Evolutionary conservation across 2,329 filamentous ascomycete genomes (phyloP).

Genomic region (Neopestalotiopsis sp.): DNA sequence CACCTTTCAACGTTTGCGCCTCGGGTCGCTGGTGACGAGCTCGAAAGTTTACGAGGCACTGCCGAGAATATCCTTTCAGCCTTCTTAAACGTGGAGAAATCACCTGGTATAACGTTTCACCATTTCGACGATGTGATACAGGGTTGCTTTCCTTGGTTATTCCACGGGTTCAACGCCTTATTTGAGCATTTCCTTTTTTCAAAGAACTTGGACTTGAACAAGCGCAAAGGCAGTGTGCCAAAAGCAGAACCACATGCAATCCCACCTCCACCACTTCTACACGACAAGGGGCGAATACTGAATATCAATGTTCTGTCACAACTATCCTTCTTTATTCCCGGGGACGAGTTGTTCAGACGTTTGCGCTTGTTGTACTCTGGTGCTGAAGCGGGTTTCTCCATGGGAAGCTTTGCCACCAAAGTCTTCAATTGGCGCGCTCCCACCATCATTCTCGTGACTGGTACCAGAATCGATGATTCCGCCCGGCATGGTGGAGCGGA

Average conservation of each 20-base stretch:
- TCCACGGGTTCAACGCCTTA: slow-evolving; percentile 69
- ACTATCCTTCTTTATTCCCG: slow-evolving; percentile 75
- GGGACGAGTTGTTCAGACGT: slow-evolving; percentile 67
- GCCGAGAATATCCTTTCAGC: slow-evolving; percentile 70
- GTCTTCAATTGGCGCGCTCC: slow-evolving; percentile 81
- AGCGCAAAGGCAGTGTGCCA: slow-evolving; percentile 45
- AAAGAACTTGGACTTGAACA: slow-evolving; percentile 71
- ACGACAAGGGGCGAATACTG: slow-evolving; percentile 64
- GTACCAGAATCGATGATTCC: slow-evolving; percentile 60
- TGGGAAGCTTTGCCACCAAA: slow-evolving; percentile 77
- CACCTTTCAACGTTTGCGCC: slow-evolving; percentile 65
- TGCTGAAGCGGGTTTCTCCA: slow-evolving; percentile 74
- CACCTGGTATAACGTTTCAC: slow-evolving; percentile 65
- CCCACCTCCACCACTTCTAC: slow-evolving; percentile 49
- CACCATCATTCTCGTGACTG: slow-evolving; percentile 73
- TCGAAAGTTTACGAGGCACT: slow-evolving; percentile 63
- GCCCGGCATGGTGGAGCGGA: slow-evolving; percentile 56
- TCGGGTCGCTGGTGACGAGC: slow-evolving; percentile 59
- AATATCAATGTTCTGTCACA: slow-evolving; percentile 70
- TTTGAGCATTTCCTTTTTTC: slow-evolving; percentile 81
- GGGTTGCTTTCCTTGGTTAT: slow-evolving; percentile 68
- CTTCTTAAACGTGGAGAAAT: slow-evolving; percentile 69
- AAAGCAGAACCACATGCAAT: slow-evolving; percentile 13
- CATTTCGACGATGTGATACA: slow-evolving; percentile 67
- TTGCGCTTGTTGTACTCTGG: slow-evolving; percentile 74